phyloP scores from a whole-genome alignment of 2,329 filamentous ascomycete genomes.

The Penicillium sp. region DNA sequence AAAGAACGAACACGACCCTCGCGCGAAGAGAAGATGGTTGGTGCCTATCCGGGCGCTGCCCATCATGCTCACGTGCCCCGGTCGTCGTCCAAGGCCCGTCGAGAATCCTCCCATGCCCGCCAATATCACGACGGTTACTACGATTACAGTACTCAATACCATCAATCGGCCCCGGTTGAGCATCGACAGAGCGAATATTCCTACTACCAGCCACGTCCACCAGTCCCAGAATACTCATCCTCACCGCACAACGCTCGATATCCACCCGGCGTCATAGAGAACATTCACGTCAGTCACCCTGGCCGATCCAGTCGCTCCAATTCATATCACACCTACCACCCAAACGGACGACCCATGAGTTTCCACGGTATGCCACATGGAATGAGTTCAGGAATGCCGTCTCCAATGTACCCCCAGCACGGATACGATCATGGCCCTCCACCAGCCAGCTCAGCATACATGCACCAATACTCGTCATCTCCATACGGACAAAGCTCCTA shows the following conservation, averaged over 20 bases:
- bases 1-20: constrained; percentile 32
- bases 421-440: constrained; percentile 40
- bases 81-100: constrained; percentile 37
- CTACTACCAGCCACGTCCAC: constrained; percentile 31
- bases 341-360: constrained; percentile 39
- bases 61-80: constrained; percentile 31
- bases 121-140: constrained; percentile 37
- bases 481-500: constrained; percentile 34
- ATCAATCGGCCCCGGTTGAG: constrained; percentile 34
- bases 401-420: constrained; percentile 26
- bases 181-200: constrained; percentile 32
- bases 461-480: constrained; percentile 35
- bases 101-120: constrained; percentile 32
- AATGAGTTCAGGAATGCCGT: constrained; percentile 28
- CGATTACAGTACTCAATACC: constrained; percentile 40
- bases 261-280: constrained; percentile 30
- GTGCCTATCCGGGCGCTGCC: constrained; percentile 32
- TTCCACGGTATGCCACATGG: constrained; percentile 40
- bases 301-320: constrained; percentile 34
- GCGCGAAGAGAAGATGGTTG: constrained; percentile 39
- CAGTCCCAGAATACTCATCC: constrained; percentile 34
- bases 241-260: constrained; percentile 34
- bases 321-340: constrained; percentile 41
- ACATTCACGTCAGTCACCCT: constrained; percentile 32
- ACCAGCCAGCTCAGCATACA: constrained; percentile 39